Base-by-base conservation (phyloP, 2,329 filamentous ascomycete genomes). In the Fusarium cyanostomum region DNA sequence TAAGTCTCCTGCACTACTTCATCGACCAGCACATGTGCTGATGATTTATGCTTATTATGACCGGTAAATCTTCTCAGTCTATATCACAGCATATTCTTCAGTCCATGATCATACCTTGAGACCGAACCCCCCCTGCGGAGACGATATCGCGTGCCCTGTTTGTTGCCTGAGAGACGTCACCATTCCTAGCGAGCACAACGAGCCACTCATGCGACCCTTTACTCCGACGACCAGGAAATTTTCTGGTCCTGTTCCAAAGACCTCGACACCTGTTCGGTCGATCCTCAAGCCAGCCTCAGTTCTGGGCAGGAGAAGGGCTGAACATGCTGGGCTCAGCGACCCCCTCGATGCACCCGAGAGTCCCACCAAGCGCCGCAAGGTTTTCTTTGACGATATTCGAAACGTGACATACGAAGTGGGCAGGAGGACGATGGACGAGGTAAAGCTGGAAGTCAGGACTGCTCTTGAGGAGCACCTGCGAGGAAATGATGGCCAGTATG, bases 401-500 rank as follows among this genome's bases (percentile, higher is more conserved):
- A 86, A 85, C 70, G 78, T 82, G 56, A 81, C 86, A 7, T 82
- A 85, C 73, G 83, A 85, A 66, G 81, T 87, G 26, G 80, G 81
- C 42, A 75, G 77, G 39, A 77, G 84, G 63, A 81, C 81, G 6
- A 79, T 86, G 69, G 82, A 84, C 7, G 82, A 86, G 45, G 80
- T 85, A 54, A 86, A 86, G 71, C 71, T 79, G 21, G 81, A 86
- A 66, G 84, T 88, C 41, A 77, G 79, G 56, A 80, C 79, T 43
- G 84, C 85, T 8, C 77, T 89, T 10, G 85, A 88, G 59, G 80
- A 80, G 37, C 85, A 89, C 70, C 75, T 80, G 27, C 79, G 79
- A 44, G 85, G 85, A 24, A 82, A 86, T 52, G 84, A 86, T 57
- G 84, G 86, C 60, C 84, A 83, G 31, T 89, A 88, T 73, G 83